Evolutionary conservation across 1,284 basidiomycete genomes (phyloP).

Genomic region (Flammula alnicola): DNA sequence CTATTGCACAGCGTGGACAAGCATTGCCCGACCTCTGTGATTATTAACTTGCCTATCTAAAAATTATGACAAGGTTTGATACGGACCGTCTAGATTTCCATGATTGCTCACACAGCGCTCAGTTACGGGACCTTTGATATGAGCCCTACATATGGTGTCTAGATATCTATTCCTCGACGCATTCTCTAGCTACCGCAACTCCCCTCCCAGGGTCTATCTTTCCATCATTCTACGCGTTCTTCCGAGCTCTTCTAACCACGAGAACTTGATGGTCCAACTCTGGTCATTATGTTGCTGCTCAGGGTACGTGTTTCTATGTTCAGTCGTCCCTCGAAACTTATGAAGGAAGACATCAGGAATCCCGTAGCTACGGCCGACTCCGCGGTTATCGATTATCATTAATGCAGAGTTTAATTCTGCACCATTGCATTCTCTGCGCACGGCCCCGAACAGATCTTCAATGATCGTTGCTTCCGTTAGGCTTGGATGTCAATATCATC

Average conservation of each 20-base stretch:
- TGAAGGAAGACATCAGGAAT: background rate
- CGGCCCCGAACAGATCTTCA: slow-evolving; percentile 12
- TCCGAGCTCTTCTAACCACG: background rate
- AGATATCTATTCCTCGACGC: slow-evolving; percentile 1
- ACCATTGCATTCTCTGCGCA: background rate
- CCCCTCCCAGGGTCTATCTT: slow-evolving; percentile 3
- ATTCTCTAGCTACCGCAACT: background rate
- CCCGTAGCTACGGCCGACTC: background rate
- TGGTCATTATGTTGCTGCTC: background rate
- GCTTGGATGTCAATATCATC: slow-evolving; percentile 7
- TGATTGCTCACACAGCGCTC: background rate
- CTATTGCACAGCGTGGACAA: background rate
- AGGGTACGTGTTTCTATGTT: background rate
- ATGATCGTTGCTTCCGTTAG: slow-evolving; percentile 12
- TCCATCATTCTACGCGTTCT: slow-evolving; percentile 8
- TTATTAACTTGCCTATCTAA: background rate
- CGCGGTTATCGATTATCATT: background rate
- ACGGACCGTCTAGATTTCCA: background rate
- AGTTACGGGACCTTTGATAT: background rate
- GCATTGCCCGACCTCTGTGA: background rate
- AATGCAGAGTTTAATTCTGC: background rate
- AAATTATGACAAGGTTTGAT: background rate
- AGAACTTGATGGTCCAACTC: background rate
- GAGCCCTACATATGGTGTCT: too few species aligned
- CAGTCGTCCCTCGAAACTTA: slow-evolving; percentile 1